Conservation (phyloP, 371 early-diverging fungal genomes). For the Mortierella sp. region DNA sequence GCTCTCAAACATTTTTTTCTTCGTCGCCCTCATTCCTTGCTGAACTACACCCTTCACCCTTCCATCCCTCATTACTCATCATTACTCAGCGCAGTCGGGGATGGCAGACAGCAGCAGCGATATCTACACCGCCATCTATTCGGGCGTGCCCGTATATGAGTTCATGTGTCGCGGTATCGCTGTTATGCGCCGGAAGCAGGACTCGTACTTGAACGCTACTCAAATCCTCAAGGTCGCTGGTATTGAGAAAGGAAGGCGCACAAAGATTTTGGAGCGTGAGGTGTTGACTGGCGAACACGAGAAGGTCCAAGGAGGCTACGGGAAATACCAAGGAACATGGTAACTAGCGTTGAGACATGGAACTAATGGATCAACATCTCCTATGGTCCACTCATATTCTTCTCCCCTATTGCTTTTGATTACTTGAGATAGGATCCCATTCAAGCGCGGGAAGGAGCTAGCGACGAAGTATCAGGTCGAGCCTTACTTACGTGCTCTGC, state of each 20-base stretch:
- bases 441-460: constrained; percentile 75
- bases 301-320: constrained; percentile 98
- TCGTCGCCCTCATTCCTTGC: too few species aligned
- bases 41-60: not conserved
- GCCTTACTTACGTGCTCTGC: constrained; percentile 65
- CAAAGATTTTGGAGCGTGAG: constrained; percentile 93
- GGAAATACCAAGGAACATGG: constrained; percentile 97
- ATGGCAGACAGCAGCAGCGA: constrained; percentile 26
- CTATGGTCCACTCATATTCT: not conserved
- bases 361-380: not conserved
- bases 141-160: constrained; percentile 88
- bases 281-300: constrained; percentile 87
- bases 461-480: constrained; percentile 78
- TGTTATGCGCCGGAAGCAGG: constrained; percentile 90
- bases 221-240: constrained; percentile 98
- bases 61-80: not conserved
- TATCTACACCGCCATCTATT: constrained; percentile 82
- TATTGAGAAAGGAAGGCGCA: constrained; percentile 91
- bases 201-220: constrained; percentile 95
- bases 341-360: constrained; percentile 41
- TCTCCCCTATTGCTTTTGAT: not conserved
- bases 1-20: too few species aligned
- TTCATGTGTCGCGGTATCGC: constrained; percentile 84
- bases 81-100: not conserved
- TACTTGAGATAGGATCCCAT: constrained; percentile 77